These are phyloP conservation scores for Gossypium longicalyx DNA, from an alignment of 345 rosid genomes.

Conservation along the genomic window DNA sequence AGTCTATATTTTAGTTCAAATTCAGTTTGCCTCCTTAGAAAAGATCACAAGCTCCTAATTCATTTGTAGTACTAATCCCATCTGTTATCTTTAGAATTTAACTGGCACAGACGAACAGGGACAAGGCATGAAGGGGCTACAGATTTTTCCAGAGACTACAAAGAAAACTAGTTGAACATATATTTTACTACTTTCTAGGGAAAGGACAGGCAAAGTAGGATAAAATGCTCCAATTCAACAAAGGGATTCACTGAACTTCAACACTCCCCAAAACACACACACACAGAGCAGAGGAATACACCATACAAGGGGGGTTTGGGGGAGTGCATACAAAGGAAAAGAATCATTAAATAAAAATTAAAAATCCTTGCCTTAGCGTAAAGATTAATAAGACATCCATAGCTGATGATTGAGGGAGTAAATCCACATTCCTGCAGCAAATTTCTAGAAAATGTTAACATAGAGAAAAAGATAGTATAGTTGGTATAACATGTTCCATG, in stretches of 20 bases:
- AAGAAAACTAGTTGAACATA: background rate
- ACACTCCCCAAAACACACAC: background rate
- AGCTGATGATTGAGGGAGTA: slow-evolving; percentile 76
- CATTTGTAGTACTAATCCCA: background rate
- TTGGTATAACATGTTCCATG: background rate
- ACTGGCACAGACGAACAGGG: no score
- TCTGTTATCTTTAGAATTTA: no score
- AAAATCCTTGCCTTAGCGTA: slow-evolving; percentile 55
- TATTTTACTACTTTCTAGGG: background rate
- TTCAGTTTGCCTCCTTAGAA: background rate
- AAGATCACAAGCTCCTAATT: background rate
- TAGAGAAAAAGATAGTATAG: background rate
- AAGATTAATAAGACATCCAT: slow-evolving; percentile 89
- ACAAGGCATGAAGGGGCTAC: background rate
- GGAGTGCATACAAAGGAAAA: background rate
- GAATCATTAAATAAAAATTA: background rate
- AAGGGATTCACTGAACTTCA: no score
- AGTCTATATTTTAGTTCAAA: background rate
- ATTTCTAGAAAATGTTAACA: slow-evolving; percentile 9
- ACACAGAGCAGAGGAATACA: background rate
- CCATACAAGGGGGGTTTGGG: background rate
- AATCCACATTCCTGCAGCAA: slow-evolving; percentile 81
- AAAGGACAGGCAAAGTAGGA: background rate
- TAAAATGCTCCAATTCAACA: background rate
- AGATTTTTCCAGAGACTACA: background rate